Evolutionary conservation across 2,329 filamentous ascomycete genomes (phyloP).

Genomic region (Corinectria fuckeliana): DNA sequence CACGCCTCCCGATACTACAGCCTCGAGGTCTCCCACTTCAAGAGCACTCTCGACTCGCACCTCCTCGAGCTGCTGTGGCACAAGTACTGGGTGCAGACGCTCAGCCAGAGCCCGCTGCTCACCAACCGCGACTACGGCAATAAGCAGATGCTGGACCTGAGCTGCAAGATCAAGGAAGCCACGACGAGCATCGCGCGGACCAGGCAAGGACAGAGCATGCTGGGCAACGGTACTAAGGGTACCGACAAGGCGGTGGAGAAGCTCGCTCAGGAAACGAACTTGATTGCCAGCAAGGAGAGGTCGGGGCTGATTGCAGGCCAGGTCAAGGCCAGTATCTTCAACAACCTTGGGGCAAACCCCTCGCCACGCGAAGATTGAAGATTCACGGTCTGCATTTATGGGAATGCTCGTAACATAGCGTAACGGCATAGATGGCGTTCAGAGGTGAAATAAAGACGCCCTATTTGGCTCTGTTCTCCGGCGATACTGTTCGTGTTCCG

Average conservation of each 20-base stretch:
- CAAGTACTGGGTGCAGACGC: constrained; percentile 98
- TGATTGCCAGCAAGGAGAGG: constrained; percentile 67
- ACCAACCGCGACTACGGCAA: constrained; percentile 93
- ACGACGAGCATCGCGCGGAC: constrained; percentile 44
- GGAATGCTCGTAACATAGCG: constrained; percentile 29
- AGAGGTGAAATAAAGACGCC: constrained; percentile 30
- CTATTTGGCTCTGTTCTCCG: constrained; percentile 10
- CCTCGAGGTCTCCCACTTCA: constrained; percentile 91
- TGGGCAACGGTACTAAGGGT: constrained; percentile 31
- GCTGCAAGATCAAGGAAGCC: constrained; percentile 78
- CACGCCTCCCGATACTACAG: constrained; percentile 91
- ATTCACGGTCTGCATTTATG: constrained; percentile 24
- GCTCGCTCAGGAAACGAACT: constrained; percentile 65
- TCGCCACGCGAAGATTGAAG: constrained; percentile 20
- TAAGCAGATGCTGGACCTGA: constrained; percentile 89
- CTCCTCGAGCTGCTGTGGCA: constrained; percentile 93
- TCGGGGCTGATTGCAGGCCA: constrained; percentile 67
- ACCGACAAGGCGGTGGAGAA: constrained; percentile 62
- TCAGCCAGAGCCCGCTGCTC: constrained; percentile 88
- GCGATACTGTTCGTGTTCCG: background rate
- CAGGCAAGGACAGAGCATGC: constrained; percentile 36
- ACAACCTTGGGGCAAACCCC: constrained; percentile 43
- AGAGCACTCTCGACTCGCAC: constrained; percentile 86
- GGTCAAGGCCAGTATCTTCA: constrained; percentile 70
- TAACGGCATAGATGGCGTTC: constrained; percentile 40